A percentile compares a stretch with the other conserved stretches of the same genome.
phyloP scores from a whole-genome alignment of 2,329 filamentous ascomycete genomes.

The Sclerotinia nivalis region DNA sequence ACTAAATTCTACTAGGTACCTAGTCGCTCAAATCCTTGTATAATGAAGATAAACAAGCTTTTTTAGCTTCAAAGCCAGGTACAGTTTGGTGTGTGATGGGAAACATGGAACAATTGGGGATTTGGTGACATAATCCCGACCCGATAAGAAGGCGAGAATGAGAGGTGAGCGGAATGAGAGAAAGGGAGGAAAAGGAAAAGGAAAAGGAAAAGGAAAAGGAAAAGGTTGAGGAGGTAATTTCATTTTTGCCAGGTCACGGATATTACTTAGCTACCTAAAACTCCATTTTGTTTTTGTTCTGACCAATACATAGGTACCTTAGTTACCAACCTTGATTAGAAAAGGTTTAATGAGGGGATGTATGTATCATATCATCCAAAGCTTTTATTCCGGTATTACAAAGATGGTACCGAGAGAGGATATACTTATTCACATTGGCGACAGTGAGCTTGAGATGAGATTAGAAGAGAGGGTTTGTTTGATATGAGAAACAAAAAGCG shows the following conservation, averaged over 20 bases:
- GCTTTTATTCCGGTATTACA: background rate
- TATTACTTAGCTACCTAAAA: background rate
- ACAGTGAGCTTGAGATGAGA: background rate
- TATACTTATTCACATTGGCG: background rate
- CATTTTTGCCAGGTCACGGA: constrained; percentile 4
- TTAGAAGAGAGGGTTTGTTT: background rate
- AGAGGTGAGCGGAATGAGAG: background rate
- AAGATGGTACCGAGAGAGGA: background rate
- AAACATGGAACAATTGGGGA: background rate
- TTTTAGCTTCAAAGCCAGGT: background rate
- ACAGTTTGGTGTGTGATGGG: background rate
- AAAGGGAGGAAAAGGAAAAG: background rate
- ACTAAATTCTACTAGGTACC: background rate
- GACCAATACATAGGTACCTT: background rate
- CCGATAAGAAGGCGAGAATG: background rate
- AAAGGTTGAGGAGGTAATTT: background rate
- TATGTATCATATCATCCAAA: background rate
- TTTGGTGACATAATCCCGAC: background rate
- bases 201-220: background rate
- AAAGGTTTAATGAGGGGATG: background rate
- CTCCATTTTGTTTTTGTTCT: background rate
- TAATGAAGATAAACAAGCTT: background rate
- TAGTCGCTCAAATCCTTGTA: background rate
- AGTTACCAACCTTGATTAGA: background rate
- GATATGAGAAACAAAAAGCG: background rate